These are phyloP conservation scores for Pichia sp. DNA, from an alignment of 1,139 yeast species.

Conservation along the genomic window DNA sequence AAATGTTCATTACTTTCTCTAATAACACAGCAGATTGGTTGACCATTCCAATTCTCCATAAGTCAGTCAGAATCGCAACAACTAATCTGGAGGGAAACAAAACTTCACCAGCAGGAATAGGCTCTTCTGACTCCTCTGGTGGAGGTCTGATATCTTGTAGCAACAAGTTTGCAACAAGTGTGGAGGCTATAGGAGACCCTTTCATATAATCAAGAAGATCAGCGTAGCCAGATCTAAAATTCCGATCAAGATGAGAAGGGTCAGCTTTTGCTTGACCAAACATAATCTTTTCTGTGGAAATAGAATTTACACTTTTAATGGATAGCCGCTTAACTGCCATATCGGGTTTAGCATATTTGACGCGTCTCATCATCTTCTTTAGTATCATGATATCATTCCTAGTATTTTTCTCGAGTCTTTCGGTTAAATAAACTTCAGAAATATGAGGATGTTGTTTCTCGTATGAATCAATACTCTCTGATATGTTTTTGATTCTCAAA, in stretches of 20 bases:
- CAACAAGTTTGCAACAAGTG: conserved; percentile 80
- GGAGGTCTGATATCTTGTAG: conserved; percentile 83
- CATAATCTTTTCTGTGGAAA: neutral
- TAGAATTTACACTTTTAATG: neutral
- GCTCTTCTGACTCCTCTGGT: conserved; percentile 67
- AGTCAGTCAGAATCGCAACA: conserved; percentile 82
- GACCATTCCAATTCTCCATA: conserved; percentile 96
- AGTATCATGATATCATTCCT: conserved; percentile 2
- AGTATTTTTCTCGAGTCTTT: neutral
- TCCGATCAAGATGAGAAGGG: conserved; percentile 11
- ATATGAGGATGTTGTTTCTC: neutral
- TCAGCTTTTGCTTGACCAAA: neutral
- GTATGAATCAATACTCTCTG: conserved; percentile 1
- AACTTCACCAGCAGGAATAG: conserved; percentile 80
- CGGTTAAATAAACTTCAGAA: neutral
- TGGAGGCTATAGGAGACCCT: conserved; percentile 69
- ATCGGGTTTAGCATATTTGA: conserved; percentile 4
- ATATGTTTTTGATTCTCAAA: neutral
- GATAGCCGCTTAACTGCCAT: conserved; percentile 3
- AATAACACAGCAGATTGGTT: conserved; percentile 86
- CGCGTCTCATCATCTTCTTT: conserved; percentile 6
- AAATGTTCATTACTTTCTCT: conserved; percentile 81
- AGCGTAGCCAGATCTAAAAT: conserved; percentile 24
- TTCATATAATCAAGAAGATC: conserved; percentile 68
- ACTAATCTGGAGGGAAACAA: conserved; percentile 93